Base-by-base conservation (phyloP, 305 asterid genomes). In the Euphrasia arctica region DNA sequence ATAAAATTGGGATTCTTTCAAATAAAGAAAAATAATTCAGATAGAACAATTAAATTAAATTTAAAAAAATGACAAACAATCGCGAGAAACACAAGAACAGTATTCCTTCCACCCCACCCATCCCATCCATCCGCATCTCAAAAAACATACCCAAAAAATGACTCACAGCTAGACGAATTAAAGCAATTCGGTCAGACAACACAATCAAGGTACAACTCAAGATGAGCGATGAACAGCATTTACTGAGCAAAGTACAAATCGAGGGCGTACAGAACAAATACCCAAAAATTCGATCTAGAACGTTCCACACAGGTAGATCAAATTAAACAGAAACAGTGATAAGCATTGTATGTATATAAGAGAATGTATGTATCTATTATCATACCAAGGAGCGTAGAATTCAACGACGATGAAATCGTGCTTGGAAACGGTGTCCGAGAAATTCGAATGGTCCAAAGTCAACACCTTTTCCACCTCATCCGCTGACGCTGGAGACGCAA, bases 341-440 rank as follows among this genome's bases (percentile, higher is more conserved):
- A 2, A 1, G 7, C 12, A 8, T 7, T 31, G 36, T 32, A 5
- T 32, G 36, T 32, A 5, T 32, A 32, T 32, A 32, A 32, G 36
- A 32, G 36, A 32, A 32, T 0, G 51, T 6, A 32, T 15, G 4
- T 28, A 62, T 15, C 22, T 11, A 1, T 41, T 7, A 48, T 5
- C 11, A 15, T 83, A 87, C 95, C 95, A 86, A 31, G 91, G 95
- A 47, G 95, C 95, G 67, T 86, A 86, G 78, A 86, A 86, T 57
- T 83, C 95, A 36, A 83, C 90, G 60, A 87, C 87, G 75, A 87
- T 72, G 72, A 87, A 87, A 60, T 66, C 48, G 77, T 76, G 80
- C 50, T 83, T 83, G 47, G 78, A 56, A 13, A 87, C 71, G 11
- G 69, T 59, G 6, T 81, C 77, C 27, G 88, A 28, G 83, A 87